A percentile compares a stretch with the other conserved stretches of the same genome.
Evolutionary conservation across 345 rosid genomes (phyloP).

Genomic region (Noccaea bulbosa): DNA sequence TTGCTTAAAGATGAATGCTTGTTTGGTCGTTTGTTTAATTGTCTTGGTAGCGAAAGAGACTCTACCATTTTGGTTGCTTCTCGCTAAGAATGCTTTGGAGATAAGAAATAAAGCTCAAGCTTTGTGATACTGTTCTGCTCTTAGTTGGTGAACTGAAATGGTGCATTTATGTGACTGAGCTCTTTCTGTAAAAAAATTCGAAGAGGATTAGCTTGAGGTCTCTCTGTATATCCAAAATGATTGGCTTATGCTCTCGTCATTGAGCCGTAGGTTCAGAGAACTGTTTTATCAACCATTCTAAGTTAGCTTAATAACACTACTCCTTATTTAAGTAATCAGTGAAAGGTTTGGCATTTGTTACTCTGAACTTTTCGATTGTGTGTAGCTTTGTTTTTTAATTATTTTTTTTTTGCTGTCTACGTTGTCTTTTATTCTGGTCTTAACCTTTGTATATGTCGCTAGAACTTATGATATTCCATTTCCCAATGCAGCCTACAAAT

Average conservation of each 20-base stretch:
- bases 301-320: background rate
- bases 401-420: background rate
- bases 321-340: background rate
- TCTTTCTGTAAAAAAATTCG: background rate
- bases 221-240: background rate
- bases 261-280: background rate
- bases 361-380: background rate
- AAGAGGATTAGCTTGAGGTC: background rate
- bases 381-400: slow-evolving; percentile 9
- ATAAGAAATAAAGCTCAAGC: background rate
- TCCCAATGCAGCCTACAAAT: slow-evolving; percentile 50
- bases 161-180: slow-evolving; percentile 3
- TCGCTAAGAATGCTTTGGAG: background rate
- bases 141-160: background rate
- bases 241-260: background rate
- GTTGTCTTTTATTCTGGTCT: slow-evolving; percentile 10
- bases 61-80: background rate
- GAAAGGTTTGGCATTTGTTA: slow-evolving; percentile 13
- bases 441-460: background rate
- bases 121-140: slow-evolving; percentile 3
- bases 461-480: slow-evolving; percentile 18
- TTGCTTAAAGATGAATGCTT: slow-evolving; percentile 5
- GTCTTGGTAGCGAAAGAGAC: too few relatives aligned
- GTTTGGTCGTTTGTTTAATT: background rate
- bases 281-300: background rate